Conservation (phyloP, 768 basidiomycete species). For the Russula earlei region DNA sequence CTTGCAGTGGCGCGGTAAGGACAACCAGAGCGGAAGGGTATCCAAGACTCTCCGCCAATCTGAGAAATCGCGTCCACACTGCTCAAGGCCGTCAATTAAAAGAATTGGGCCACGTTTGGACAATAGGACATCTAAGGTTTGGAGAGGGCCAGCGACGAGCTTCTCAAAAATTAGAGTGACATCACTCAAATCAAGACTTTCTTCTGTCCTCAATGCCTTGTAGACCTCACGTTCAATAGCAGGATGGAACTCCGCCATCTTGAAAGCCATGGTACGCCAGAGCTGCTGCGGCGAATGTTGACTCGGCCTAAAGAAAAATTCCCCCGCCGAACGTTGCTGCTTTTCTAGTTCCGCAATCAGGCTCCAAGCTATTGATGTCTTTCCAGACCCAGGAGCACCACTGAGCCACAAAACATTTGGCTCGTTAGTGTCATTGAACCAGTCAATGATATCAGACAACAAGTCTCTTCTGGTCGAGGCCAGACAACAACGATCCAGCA, state of each 20-base stretch:
- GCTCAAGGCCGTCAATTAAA: slow-evolving; percentile 11
- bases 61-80: not conserved
- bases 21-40: slow-evolving; percentile 3
- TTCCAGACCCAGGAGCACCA: slow-evolving; percentile 16
- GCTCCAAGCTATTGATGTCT: slow-evolving; percentile 11
- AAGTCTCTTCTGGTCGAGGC: not conserved
- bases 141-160: slow-evolving; percentile 5
- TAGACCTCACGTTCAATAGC: slow-evolving; percentile 1
- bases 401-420: slow-evolving; percentile 15
- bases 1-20: slow-evolving; percentile 11
- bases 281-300: not conserved
- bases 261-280: slow-evolving; percentile 8
- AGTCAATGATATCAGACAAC: not conserved
- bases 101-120: not conserved
- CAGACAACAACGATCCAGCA: not conserved
- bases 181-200: not conserved
- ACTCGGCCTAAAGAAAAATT: not conserved
- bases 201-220: not conserved
- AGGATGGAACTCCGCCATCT: slow-evolving; percentile 15
- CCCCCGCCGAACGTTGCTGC: slow-evolving; percentile 8
- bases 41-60: not conserved
- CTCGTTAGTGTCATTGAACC: slow-evolving; percentile 1
- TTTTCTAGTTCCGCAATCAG: slow-evolving; percentile 5
- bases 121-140: not conserved
- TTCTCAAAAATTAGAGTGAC: not conserved